Conservation (phyloP, 1,139 yeast species). For the Debaryomycetaceae sp. region DNA sequence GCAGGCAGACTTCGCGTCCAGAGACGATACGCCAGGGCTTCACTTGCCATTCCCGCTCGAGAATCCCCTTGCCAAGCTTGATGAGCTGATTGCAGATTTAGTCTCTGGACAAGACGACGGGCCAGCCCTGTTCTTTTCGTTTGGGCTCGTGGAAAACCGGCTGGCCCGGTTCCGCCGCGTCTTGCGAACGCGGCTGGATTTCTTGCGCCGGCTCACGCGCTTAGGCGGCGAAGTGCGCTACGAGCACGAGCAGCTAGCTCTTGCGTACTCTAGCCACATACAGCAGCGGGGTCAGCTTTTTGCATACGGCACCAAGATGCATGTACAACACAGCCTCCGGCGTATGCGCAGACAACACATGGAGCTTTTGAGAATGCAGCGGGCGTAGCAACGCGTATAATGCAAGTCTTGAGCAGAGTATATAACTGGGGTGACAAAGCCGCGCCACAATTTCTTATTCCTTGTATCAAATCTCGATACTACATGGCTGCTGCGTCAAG, state of each 20-base stretch:
- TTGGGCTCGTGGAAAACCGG: conserved; percentile 25
- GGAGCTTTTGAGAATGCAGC: conserved; percentile 1
- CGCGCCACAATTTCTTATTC: too few relatives aligned
- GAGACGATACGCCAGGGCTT: background rate
- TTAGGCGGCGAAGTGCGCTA: conserved; percentile 28
- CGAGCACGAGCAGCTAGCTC: conserved; percentile 51
- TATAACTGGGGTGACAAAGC: too few relatives aligned
- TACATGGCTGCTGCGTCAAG: too few relatives aligned
- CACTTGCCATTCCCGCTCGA: background rate
- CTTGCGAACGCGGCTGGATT: conserved; percentile 20
- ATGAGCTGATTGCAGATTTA: conserved; percentile 1
- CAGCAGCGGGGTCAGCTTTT: conserved; percentile 36
- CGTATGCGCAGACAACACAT: conserved; percentile 2
- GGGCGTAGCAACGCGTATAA: too few relatives aligned
- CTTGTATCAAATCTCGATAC: too few relatives aligned
- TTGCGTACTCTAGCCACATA: conserved; percentile 49
- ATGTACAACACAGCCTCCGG: conserved; percentile 9
- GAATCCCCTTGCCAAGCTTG: conserved; percentile 2
- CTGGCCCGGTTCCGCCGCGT: conserved; percentile 23
- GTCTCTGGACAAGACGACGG: conserved; percentile 4
- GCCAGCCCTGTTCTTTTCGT: conserved; percentile 16
- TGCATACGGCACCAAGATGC: conserved; percentile 23
- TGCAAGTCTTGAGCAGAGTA: too few relatives aligned
- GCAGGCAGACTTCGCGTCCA: background rate
- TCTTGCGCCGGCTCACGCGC: conserved; percentile 21